Evolutionary conservation across 805 yeast genomes (phyloP).

Genomic region (Yarrowia deformans): DNA sequence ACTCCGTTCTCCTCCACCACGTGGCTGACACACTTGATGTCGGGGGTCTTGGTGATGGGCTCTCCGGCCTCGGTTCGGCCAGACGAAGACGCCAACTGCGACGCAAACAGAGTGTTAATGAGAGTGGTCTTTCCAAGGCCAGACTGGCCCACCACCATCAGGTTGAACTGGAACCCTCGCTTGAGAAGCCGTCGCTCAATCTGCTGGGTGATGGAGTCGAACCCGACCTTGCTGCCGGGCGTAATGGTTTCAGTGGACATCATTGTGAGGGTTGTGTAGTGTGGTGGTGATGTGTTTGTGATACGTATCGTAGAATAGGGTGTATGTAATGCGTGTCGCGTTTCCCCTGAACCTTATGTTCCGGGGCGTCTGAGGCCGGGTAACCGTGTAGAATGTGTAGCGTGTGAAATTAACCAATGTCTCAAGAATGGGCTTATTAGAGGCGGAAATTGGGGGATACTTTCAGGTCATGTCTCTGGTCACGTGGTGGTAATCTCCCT

Average conservation of each 20-base stretch:
- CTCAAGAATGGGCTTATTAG: neutral
- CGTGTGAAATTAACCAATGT: neutral
- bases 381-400: neutral
- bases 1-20: constrained; percentile 85
- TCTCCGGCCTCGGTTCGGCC: constrained; percentile 74
- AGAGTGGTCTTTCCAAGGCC: constrained; percentile 95
- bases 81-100: constrained; percentile 73
- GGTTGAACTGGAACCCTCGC: constrained; percentile 91
- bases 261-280: constrained; percentile 1
- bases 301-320: constrained; percentile 13
- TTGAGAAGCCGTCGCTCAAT: constrained; percentile 91
- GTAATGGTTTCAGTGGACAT: constrained; percentile 48
- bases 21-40: constrained; percentile 59
- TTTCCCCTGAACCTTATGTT: constrained; percentile 18
- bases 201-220: constrained; percentile 94
- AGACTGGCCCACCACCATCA: constrained; percentile 89
- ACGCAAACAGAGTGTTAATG: constrained; percentile 86
- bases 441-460: neutral
- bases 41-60: constrained; percentile 86
- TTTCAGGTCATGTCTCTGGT: neutral
- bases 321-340: constrained; percentile 37
- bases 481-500: neutral
- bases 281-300: constrained; percentile 18
- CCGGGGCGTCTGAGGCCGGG: neutral
- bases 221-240: constrained; percentile 88